phyloP scores from a whole-genome alignment of 2,329 filamentous ascomycete species.

The Aureobasidium pullulans region DNA sequence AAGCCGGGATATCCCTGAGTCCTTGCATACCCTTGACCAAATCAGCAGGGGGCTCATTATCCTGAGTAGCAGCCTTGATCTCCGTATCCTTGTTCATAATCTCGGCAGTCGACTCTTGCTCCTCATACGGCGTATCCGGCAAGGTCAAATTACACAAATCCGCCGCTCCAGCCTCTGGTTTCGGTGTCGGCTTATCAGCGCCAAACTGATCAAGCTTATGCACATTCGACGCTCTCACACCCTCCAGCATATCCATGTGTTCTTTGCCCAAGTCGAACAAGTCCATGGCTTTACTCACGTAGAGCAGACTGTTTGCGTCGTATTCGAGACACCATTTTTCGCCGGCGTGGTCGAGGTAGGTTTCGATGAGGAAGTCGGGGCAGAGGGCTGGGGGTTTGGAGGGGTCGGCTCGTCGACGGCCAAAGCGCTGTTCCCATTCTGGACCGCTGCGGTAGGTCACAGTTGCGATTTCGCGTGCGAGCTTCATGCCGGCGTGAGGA shows the following conservation, averaged over 20 bases:
- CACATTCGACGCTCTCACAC: conserved; percentile 55
- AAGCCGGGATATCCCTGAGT: conserved; percentile 67
- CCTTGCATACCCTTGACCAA: conserved; percentile 66
- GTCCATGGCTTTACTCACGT: conserved; percentile 98
- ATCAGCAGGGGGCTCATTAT: conserved; percentile 61
- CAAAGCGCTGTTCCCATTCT: conserved; percentile 96
- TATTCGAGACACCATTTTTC: conserved; percentile 98
- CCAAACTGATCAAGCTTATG: conserved; percentile 46
- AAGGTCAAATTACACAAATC: conserved; percentile 72
- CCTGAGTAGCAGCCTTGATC: conserved; percentile 16
- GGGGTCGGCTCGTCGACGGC: conserved; percentile 75
- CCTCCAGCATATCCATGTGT: conserved; percentile 57
- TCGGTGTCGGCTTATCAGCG: conserved; percentile 25
- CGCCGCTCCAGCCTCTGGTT: conserved; percentile 19
- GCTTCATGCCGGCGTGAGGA: conserved; percentile 94
- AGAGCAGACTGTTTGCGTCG: conserved; percentile 89
- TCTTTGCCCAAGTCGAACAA: conserved; percentile 80
- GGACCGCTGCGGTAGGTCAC: conserved; percentile 95
- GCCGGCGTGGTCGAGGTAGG: conserved; percentile 93
- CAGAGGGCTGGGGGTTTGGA: conserved; percentile 86
- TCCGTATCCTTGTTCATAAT: conserved; percentile 27
- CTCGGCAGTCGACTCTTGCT: conserved; percentile 55
- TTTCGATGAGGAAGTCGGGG: conserved; percentile 95
- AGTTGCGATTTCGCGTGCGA: conserved; percentile 92
- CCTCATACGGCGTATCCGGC: conserved; percentile 76